Base-by-base conservation (phyloP, 2,329 filamentous ascomycete species). In the Phialocephala sp. region DNA sequence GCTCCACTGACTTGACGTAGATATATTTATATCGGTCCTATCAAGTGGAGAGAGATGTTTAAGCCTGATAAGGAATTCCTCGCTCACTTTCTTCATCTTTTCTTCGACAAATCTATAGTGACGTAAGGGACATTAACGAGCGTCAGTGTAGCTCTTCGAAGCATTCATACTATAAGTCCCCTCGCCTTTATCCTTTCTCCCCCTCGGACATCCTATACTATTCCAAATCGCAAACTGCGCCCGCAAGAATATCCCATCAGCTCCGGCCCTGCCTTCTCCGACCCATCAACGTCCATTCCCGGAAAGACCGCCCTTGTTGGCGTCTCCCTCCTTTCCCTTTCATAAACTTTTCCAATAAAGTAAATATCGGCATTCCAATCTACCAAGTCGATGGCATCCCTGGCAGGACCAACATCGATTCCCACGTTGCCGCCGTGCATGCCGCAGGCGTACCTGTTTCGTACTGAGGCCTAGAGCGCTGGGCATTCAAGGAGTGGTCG, bases 401-500 rank as follows among this genome's bases (percentile, higher is more conserved):
- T 4, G 60, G 70, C 2, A 50, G 69, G 18, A 65, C 20, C 12
- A 60, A 62, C 47, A 69, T 69, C 15, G 59, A 59, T 43, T 39
- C 24, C 14, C 54, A 65, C 3, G 35, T 71, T 12, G 36, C 39
- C 2, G 60, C 56, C 11, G 72, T 73, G 72, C 64, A 73, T 47
- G 36, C 52, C 1, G 63, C 67, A 1, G 68, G 68, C 24, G 70
- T 72, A 24, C 61, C 41, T 24, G 63, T 67, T 32, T 39, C 1
- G 59, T 72, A 0, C 36, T 73, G 0, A 27, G 50, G 2, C 63
- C 70, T 4, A 60, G 59, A 1, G 24, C 64, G 1, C 72, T 69
- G 1, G 71, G 72, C 0, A 70, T 71, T 8, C 67, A 73, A 36
- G 72, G 72, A 14, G 54, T 72, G 1, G 72, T 72, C 61, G 67